Evolutionary conservation across 176 grass and related monocot genomes (phyloP).

Genomic region (Aegilops sharonensis): DNA sequence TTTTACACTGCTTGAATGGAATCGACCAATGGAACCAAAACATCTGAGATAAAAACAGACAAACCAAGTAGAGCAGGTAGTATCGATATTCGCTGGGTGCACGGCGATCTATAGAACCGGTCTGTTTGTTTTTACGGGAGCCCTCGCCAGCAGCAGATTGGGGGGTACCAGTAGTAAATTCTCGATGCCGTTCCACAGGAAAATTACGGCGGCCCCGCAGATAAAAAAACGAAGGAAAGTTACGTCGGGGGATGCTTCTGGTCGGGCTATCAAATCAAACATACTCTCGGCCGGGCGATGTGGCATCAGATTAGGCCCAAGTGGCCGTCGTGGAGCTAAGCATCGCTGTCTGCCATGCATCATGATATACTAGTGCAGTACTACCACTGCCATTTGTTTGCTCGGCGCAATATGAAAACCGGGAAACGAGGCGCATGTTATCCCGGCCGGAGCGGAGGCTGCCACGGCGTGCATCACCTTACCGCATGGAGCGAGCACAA

Average conservation of each 20-base stretch:
- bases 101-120: slow-evolving; percentile 1
- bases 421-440: too few species aligned
- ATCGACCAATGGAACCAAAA: not conserved
- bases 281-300: not conserved
- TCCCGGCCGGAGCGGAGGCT: not conserved
- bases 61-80: not conserved
- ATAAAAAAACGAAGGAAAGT: too few species aligned
- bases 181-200: not conserved
- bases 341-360: not conserved
- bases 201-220: not conserved
- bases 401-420: not conserved
- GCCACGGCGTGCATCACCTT: not conserved
- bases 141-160: not conserved
- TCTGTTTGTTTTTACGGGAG: slow-evolving; percentile 25
- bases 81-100: not conserved
- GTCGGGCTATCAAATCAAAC: slow-evolving; percentile 4
- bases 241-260: slow-evolving; percentile 3
- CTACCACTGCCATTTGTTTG: not conserved
- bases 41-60: not conserved
- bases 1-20: not conserved
- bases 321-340: not conserved
- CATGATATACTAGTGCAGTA: too few species aligned
- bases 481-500: not conserved
- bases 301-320: not conserved
- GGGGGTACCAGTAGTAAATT: not conserved